phyloP scores from a whole-genome alignment of 345 rosid species.

The Ceriops zippeliana region DNA sequence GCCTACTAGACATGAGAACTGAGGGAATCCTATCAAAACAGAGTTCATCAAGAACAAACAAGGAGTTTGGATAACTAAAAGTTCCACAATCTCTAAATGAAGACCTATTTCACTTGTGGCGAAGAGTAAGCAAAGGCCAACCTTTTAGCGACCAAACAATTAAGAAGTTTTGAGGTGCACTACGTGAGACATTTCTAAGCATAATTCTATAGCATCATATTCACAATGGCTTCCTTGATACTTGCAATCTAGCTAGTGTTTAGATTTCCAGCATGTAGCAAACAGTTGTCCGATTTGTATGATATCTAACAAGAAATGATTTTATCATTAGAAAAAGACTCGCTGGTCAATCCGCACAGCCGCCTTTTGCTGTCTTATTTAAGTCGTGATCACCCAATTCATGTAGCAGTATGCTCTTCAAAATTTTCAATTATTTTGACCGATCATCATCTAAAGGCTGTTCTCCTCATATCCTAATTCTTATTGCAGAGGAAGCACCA shows the following conservation, averaged over 20 bases:
- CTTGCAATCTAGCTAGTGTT: too few relatives aligned
- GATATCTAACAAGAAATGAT: too few relatives aligned
- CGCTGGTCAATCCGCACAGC: too few relatives aligned
- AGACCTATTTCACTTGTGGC: neutral
- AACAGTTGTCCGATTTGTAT: too few relatives aligned
- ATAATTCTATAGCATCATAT: too few relatives aligned
- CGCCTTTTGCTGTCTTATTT: too few relatives aligned
- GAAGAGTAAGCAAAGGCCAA: neutral
- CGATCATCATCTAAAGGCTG: neutral
- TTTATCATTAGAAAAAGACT: too few relatives aligned
- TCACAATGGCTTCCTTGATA: too few relatives aligned
- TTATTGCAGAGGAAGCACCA: neutral
- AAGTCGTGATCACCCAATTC: neutral
- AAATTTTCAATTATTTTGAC: neutral
- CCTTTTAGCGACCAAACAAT: neutral
- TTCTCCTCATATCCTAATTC: neutral
- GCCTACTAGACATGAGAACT: slow-evolving; percentile 26
- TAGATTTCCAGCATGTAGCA: too few relatives aligned
- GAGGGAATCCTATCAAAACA: slow-evolving; percentile 12
- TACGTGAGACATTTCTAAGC: too few relatives aligned
- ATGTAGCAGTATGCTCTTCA: neutral
- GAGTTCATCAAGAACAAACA: slow-evolving; percentile 9
- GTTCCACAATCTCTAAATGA: neutral
- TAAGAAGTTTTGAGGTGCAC: too few relatives aligned
- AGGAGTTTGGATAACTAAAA: neutral